Evolutionary conservation across 164 flowering plant species (phyloP).

Genomic region (Protea cynaroides): DNA sequence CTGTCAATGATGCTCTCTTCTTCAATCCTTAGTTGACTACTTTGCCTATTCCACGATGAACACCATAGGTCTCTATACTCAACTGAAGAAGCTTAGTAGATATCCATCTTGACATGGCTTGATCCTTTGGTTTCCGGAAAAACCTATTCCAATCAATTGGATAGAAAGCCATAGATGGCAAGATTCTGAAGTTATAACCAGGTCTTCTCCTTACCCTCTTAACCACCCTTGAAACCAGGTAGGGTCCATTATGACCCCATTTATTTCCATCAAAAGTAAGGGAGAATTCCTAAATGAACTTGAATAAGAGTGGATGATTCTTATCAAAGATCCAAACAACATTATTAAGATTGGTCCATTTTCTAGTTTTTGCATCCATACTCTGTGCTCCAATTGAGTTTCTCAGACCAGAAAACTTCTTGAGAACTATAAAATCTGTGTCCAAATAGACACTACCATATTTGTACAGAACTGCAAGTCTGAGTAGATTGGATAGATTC

Average conservation of each 20-base stretch:
- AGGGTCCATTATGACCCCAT: conserved; percentile 98
- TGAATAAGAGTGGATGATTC: conserved; percentile 60
- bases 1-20: conserved; percentile 56
- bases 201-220: conserved; percentile 30
- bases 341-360: conserved; percentile 86
- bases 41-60: conserved; percentile 88
- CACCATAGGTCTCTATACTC: conserved; percentile 42
- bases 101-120: conserved; percentile 42
- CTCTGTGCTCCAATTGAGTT: conserved; percentile 83
- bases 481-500: conserved; percentile 79
- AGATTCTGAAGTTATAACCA: conserved; percentile 53
- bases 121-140: conserved; percentile 38
- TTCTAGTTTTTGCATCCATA: conserved; percentile 36
- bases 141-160: conserved; percentile 71
- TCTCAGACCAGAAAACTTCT: conserved; percentile 44
- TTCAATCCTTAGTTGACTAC: conserved; percentile 42
- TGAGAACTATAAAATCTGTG: conserved; percentile 69
- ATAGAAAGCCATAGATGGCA: conserved; percentile 74
- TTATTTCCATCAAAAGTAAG: conserved; percentile 76
- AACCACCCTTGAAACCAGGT: conserved; percentile 87
- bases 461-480: conserved; percentile 60
- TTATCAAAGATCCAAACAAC: conserved; percentile 83
- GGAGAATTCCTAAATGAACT: conserved; percentile 82
- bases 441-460: conserved; percentile 83
- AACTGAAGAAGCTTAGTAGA: conserved; percentile 39